These are phyloP conservation scores for Diphasiastrum complanatum DNA, from an alignment of 83 land plant species.

Conservation along the genomic window DNA sequence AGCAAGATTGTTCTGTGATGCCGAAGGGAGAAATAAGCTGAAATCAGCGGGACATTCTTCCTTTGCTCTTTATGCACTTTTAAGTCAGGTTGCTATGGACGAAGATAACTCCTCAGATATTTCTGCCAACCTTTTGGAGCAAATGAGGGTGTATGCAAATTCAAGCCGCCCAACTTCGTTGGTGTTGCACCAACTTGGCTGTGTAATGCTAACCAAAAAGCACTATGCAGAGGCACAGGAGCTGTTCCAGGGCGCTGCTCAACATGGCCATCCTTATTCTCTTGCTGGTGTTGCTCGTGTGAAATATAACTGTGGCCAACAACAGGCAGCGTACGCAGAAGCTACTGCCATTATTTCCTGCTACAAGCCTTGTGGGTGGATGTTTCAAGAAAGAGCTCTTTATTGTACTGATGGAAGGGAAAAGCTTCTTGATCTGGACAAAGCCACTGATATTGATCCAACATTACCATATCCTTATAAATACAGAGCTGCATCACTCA, in stretches of 20 bases:
- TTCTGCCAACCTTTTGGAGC: constrained; percentile 64
- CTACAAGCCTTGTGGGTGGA: constrained; percentile 69
- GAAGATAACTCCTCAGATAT: constrained; percentile 67
- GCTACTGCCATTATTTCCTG: constrained; percentile 45
- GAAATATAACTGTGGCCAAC: constrained; percentile 67
- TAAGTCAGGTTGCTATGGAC: constrained; percentile 88
- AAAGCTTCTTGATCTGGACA: constrained; percentile 57
- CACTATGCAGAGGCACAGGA: constrained; percentile 66
- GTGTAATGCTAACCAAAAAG: constrained; percentile 75
- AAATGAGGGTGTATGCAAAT: constrained; percentile 55
- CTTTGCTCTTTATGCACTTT: constrained; percentile 59
- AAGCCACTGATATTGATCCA: constrained; percentile 83
- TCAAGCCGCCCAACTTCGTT: constrained; percentile 67
- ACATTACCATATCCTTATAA: constrained; percentile 84
- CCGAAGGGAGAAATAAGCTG: constrained; percentile 59
- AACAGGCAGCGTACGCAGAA: constrained; percentile 52
- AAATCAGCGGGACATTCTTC: constrained; percentile 64
- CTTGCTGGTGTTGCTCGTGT: constrained; percentile 75
- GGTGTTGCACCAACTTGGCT: constrained; percentile 83
- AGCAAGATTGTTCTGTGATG: constrained; percentile 43
- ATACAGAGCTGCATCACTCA: constrained; percentile 58
- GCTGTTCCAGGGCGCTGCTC: constrained; percentile 72
- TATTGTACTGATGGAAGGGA: constrained; percentile 59
- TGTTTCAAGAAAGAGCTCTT: constrained; percentile 84
- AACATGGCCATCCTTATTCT: constrained; percentile 82